These are phyloP conservation scores for Phaffomyces antillensis DNA, from an alignment of 805 yeast species.

Conservation along the genomic window DNA sequence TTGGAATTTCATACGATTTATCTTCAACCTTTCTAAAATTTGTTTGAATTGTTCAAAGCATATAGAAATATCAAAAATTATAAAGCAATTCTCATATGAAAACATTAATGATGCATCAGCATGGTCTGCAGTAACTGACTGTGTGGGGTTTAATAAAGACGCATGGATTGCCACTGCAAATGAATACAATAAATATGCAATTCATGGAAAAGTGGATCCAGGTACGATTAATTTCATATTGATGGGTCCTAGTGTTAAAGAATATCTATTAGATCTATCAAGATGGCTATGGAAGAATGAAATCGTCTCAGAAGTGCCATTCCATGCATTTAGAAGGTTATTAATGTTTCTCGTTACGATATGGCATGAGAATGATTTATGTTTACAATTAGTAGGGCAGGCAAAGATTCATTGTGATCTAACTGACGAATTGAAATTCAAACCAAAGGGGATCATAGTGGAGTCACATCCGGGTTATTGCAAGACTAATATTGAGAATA, in stretches of 20 bases:
- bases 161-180: constrained; percentile 4
- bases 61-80: neutral
- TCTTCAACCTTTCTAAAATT: constrained; percentile 18
- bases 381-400: constrained; percentile 13
- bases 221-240: neutral
- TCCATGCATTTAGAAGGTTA: constrained; percentile 13
- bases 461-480: constrained; percentile 11
- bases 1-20: constrained; percentile 32
- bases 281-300: constrained; percentile 19
- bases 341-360: constrained; percentile 8
- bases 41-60: neutral
- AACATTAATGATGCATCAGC: constrained; percentile 28
- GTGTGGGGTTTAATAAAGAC: constrained; percentile 4
- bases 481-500: constrained; percentile 5
- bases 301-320: constrained; percentile 17
- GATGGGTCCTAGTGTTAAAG: constrained; percentile 6
- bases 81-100: constrained; percentile 21
- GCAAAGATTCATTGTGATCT: constrained; percentile 15
- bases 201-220: neutral
- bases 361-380: constrained; percentile 12
- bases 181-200: constrained; percentile 11
- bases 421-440: constrained; percentile 13
- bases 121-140: constrained; percentile 25
- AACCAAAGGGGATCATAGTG: constrained; percentile 9
- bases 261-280: constrained; percentile 8